phyloP scores from a whole-genome alignment of 2,329 filamentous ascomycete species.

The Chrysoporthe deuterocubensis region DNA sequence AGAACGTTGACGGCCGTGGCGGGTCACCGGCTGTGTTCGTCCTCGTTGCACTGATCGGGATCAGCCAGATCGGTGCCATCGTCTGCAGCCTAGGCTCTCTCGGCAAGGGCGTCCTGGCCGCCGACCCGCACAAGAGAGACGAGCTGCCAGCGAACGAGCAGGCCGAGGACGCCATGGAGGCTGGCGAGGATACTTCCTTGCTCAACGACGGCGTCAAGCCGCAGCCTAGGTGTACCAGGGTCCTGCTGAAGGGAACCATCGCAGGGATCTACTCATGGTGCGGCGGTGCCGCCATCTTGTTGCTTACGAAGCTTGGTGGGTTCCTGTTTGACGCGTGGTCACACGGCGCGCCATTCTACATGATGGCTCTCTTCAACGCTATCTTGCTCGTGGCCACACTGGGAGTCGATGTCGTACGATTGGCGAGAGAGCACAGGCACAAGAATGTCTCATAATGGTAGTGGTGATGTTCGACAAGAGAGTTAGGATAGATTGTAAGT shows the following conservation, averaged over 20 bases:
- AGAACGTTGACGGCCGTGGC: slow-evolving; percentile 64
- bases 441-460: background rate
- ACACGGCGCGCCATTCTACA: slow-evolving; percentile 83
- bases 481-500: slow-evolving; percentile 4
- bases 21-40: slow-evolving; percentile 73
- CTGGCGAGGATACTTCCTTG: slow-evolving; percentile 42
- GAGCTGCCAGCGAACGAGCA: slow-evolving; percentile 27
- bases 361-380: slow-evolving; percentile 89
- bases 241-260: slow-evolving; percentile 85
- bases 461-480: background rate
- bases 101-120: slow-evolving; percentile 74
- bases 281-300: slow-evolving; percentile 84
- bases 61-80: slow-evolving; percentile 95
- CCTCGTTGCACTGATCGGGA: slow-evolving; percentile 78
- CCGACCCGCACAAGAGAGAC: slow-evolving; percentile 38
- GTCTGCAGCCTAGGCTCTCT: slow-evolving; percentile 93
- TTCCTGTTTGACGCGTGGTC: slow-evolving; percentile 79
- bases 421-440: slow-evolving; percentile 20
- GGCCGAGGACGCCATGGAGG: slow-evolving; percentile 24
- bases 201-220: slow-evolving; percentile 35
- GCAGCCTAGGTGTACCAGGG: slow-evolving; percentile 45
- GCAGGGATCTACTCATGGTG: slow-evolving; percentile 92
- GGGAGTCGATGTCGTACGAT: slow-evolving; percentile 50
- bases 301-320: slow-evolving; percentile 91
- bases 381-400: slow-evolving; percentile 65